Evolutionary conservation across 306 rosid species (phyloP).

Genomic region (Rosa multiflora): DNA sequence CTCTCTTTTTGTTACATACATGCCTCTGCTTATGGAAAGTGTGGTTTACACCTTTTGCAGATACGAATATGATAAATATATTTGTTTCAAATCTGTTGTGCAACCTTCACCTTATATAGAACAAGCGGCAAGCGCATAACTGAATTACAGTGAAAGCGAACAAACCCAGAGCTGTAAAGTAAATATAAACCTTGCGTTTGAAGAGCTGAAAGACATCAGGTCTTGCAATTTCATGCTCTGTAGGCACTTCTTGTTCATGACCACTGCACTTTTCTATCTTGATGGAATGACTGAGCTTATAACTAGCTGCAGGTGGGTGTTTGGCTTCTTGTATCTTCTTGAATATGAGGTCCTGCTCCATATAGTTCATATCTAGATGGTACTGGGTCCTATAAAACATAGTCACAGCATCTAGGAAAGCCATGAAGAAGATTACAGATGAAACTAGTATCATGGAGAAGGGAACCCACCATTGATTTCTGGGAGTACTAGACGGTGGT

Average conservation of each 20-base stretch:
- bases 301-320: not conserved
- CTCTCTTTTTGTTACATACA: no score
- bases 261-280: not conserved
- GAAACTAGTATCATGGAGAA: not conserved
- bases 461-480: slow-evolving; percentile 5
- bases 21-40: no score
- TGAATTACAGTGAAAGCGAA: not conserved
- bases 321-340: not conserved
- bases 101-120: not conserved
- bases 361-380: not conserved
- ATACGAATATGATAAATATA: no score
- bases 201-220: slow-evolving; percentile 2
- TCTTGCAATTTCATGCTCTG: not conserved
- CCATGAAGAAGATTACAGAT: slow-evolving; percentile 6
- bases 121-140: slow-evolving; percentile 9
- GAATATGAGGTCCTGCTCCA: not conserved
- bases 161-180: not conserved
- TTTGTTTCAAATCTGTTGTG: no score
- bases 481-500: no score
- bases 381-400: slow-evolving; percentile 10
- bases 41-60: no score
- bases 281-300: not conserved
- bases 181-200: slow-evolving; percentile 11
- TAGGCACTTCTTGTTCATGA: not conserved
- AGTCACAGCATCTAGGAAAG: not conserved